Conservation (phyloP, 345 rosid species). For the Eucalyptus polyanthemos region DNA sequence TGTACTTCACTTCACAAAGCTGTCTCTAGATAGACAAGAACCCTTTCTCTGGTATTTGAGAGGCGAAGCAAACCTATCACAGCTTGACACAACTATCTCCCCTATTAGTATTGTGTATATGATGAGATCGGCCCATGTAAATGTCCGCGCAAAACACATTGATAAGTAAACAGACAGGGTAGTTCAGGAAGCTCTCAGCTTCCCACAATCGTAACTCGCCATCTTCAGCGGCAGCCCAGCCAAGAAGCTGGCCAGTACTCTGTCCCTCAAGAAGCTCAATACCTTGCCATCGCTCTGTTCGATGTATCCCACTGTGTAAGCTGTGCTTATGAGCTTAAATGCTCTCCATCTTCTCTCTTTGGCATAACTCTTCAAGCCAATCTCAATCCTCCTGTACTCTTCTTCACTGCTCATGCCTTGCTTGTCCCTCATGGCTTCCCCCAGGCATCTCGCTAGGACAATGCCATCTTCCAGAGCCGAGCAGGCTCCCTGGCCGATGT, state of each 20-base stretch:
- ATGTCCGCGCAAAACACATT: neutral
- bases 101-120: neutral
- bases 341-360: slow-evolving; percentile 57
- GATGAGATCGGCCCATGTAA: neutral
- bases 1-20: neutral
- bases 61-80: neutral
- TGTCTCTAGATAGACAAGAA: neutral
- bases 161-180: neutral
- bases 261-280: neutral
- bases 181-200: neutral
- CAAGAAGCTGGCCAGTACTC: neutral
- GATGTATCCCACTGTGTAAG: slow-evolving; percentile 32
- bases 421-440: neutral
- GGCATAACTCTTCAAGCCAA: neutral
- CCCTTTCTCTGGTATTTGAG: slow-evolving; percentile 13
- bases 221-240: neutral
- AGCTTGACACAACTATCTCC: neutral
- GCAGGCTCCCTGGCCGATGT: slow-evolving; percentile 24
- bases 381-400: neutral
- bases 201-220: neutral
- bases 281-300: slow-evolving; percentile 27
- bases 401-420: neutral
- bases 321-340: slow-evolving; percentile 28
- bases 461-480: slow-evolving; percentile 14
- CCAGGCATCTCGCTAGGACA: slow-evolving; percentile 8